Conservation (phyloP, 208 protist genomes). For the Angomonas deanei region DNA sequence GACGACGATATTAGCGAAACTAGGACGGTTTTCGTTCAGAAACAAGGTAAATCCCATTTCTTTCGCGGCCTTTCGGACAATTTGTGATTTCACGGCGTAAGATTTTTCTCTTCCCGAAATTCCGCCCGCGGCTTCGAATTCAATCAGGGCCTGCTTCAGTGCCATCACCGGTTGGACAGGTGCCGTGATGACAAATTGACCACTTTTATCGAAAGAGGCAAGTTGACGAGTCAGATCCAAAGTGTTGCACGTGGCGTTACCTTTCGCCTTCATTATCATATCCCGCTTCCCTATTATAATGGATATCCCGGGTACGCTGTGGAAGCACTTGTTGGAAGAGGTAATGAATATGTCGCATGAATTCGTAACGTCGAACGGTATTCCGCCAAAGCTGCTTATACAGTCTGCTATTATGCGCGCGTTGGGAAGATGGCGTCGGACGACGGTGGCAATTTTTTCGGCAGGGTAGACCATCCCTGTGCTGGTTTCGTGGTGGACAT, state of each 20-base stretch:
- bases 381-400: conserved; percentile 83
- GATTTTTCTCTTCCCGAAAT: conserved; percentile 28
- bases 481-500: conserved; percentile 88
- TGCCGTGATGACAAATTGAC: conserved; percentile 77
- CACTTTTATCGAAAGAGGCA: conserved; percentile 52
- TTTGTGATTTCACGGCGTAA: conserved; percentile 50
- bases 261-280: conserved; percentile 44
- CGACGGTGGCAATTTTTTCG: conserved; percentile 41
- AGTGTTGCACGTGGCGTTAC: conserved; percentile 40
- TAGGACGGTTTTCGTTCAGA: conserved; percentile 44
- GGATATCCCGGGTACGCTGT: conserved; percentile 82
- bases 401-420: conserved; percentile 78
- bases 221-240: conserved; percentile 72
- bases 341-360: conserved; percentile 70
- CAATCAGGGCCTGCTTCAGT: conserved; percentile 61
- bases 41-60: conserved; percentile 75
- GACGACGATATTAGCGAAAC: conserved; percentile 74
- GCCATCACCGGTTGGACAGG: conserved; percentile 82
- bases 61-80: conserved; percentile 48
- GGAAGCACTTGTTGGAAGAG: conserved; percentile 87
- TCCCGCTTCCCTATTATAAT: conserved; percentile 50
- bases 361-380: conserved; percentile 42
- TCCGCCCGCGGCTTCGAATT: conserved; percentile 74
- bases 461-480: conserved; percentile 87
- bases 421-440: conserved; percentile 35